Base-by-base conservation (phyloP, 768 basidiomycete genomes). In the Lentinula guzmanii region DNA sequence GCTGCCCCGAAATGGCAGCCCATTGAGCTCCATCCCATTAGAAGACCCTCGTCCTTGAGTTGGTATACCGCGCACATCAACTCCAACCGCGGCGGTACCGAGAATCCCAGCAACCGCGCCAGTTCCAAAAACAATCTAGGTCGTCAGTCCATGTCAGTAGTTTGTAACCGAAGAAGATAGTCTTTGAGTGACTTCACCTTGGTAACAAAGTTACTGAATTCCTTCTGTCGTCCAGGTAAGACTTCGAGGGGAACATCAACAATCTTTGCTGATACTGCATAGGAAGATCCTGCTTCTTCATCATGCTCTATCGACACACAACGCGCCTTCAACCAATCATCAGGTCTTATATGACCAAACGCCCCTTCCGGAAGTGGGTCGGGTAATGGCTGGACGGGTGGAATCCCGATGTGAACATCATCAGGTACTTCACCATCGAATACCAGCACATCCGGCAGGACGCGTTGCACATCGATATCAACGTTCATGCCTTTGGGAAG, bases 231-330 rank as follows among this genome's bases (percentile, higher is more conserved):
- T 5, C 91, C 90, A 0, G 91, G 90, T 0, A 94, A 75, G 9
- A 93, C 88, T 61, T 91, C 75, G 34, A 94, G 73, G 11, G 91
- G 90, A 10, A 91, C 86, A 65, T 93, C 88, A 2, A 80, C 77
- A 52, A 93, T 81, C 64, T 79, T 78, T 7, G 92, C 89, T 0
- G 80, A 78, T 10, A 94, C 82, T 0, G 75, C 73, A 64, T 86
- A 85, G 3, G 77, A 74, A 1, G 82, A 76, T 4, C 86, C 88
- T 18, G 82, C 80, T 15, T 73, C 80, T 54, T 76, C 81, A 33
- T 73, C 73, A 13, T 74, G 67, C 4, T 75, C 72, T n/a, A 76
- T 72, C 13, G 73, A 77, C 13, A 76, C 70, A 67, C 78, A 79
- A 16, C 69, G 64, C 0, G 81, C 72, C 37, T 72, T 66, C 15